Base-by-base conservation (phyloP, 1,284 basidiomycete species). In the Entoloma clypeatum region DNA sequence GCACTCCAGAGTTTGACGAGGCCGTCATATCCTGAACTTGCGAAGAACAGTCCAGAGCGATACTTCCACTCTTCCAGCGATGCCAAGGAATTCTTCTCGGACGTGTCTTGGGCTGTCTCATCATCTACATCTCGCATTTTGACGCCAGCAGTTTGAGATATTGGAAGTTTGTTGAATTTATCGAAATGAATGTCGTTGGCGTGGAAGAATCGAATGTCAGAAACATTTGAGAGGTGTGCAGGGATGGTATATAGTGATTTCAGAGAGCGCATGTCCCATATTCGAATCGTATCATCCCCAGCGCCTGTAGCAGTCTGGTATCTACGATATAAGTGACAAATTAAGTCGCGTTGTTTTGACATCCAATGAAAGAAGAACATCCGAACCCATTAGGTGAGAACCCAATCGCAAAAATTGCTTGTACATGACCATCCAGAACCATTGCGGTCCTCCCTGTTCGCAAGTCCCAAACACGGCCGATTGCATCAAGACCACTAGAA, bases 281-380 rank as follows among this genome's bases (percentile, higher is more conserved):
- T 92, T 30, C 93, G 84, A 51, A 99, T 88, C 0, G 94, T 97
- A 59, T 99, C 95, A 64, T 99, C 96, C 33, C 92, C 93, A 2
- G 92, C 87, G 16, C 94, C 95, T 0, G 95, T 96, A 5, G 93
- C 95, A 34, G 99, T 82, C 74, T 99, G 95, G 60, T 95, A 95
- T 36, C 93, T 94, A 56, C 28, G 44, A 46, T 33, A 54, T 45
- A 21, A 37, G 38, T 46, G 28, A 36, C 47, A 41, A 38, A 51
- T 21, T 56, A 24, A 37, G 21, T 34, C 13, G 36, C 21, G 19
- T 13, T 32, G 23, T 30, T 21, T 25, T 27, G 17, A 28, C 11
- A 32, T 31, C 25, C 28, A 44, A 44, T n/a, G 22, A 4, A 31
- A 48, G 30, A 44, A 40, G 49, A 47, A 57, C 75, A 56, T 58